phyloP scores from a whole-genome alignment of 768 basidiomycete genomes.

The Tulasnella sp. region DNA sequence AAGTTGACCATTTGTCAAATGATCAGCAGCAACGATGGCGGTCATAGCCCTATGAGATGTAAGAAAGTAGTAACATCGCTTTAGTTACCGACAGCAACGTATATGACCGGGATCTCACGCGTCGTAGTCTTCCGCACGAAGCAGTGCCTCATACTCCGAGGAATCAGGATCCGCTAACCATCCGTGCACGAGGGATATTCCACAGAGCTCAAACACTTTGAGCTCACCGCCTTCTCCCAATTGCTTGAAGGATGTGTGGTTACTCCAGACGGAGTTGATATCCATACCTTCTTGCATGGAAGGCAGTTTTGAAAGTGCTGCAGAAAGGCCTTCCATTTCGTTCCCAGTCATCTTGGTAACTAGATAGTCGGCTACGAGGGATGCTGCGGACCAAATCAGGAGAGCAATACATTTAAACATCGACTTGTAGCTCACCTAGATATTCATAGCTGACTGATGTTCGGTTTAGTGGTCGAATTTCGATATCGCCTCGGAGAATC shows the following conservation, averaged over 20 bases:
- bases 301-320: conserved; percentile 65
- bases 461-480: conserved; percentile 53
- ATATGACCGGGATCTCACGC: conserved; percentile 18
- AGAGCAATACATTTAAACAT: no score
- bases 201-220: conserved; percentile 69
- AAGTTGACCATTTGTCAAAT: conserved; percentile 49
- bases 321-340: conserved; percentile 32
- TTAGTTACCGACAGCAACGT: conserved; percentile 9
- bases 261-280: conserved; percentile 73
- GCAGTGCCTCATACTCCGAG: conserved; percentile 42
- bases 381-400: conserved; percentile 38
- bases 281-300: conserved; percentile 77
- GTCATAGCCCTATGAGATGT: conserved; percentile 62
- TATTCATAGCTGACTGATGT: conserved; percentile 70
- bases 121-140: conserved; percentile 29
- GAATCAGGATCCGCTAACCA: conserved; percentile 58
- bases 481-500: conserved; percentile 69
- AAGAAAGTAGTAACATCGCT: conserved; percentile 1
- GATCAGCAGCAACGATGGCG: conserved; percentile 67
- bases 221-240: conserved; percentile 56
- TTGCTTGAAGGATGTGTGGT: conserved; percentile 53
- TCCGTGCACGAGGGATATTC: conserved; percentile 73
- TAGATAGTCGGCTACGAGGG: conserved; percentile 73
- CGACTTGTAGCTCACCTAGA: conserved; percentile 26
- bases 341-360: conserved; percentile 44